Evolutionary conservation across 495 filamentous ascomycete species (phyloP).

Genomic region (Symbiotaphrina buchneri): DNA sequence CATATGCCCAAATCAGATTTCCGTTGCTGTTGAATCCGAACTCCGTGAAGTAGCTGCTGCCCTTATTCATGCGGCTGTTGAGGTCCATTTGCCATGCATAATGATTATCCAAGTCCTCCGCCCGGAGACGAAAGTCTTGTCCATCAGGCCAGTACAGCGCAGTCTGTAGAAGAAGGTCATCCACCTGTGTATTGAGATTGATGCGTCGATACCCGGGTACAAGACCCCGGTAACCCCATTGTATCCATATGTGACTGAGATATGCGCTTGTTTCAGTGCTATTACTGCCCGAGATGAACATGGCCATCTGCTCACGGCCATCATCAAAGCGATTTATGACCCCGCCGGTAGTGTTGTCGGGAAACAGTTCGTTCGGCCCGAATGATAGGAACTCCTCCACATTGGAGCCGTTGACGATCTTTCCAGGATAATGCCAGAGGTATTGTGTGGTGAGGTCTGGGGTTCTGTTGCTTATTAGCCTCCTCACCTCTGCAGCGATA

Average conservation of each 20-base stretch:
- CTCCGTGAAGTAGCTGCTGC: slow-evolving; percentile 31
- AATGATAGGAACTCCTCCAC: slow-evolving; percentile 31
- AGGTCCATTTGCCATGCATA: slow-evolving; percentile 23
- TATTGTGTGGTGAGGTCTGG: slow-evolving; percentile 27
- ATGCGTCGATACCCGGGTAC: slow-evolving; percentile 30
- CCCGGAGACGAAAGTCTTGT: slow-evolving; percentile 24
- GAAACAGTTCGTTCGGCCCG: slow-evolving; percentile 12
- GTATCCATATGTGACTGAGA: slow-evolving; percentile 40
- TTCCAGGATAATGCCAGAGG: slow-evolving; percentile 34
- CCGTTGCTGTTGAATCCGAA: slow-evolving; percentile 40
- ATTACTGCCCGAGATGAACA: slow-evolving; percentile 30
- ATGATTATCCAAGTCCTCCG: slow-evolving; percentile 24
- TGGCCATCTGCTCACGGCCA: slow-evolving; percentile 36
- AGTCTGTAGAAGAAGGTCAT: slow-evolving; percentile 37
- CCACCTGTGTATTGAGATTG: slow-evolving; percentile 36
- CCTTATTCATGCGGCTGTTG: slow-evolving; percentile 27
- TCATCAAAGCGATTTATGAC: slow-evolving; percentile 37
- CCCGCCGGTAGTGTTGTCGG: slow-evolving; percentile 20
- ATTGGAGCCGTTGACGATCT: slow-evolving; percentile 25
- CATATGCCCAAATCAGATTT: too few species aligned
- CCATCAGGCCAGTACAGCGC: slow-evolving; percentile 25
- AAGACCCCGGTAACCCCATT: slow-evolving; percentile 33
- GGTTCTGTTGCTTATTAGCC: slow-evolving; percentile 9
- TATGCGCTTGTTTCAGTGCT: slow-evolving; percentile 32
- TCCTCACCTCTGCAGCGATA: background rate